Evolutionary conservation across 2,329 filamentous ascomycete species (phyloP), one percentile per base, ranked within the genome.

Genomic region (Allantophomopsis cytisporea): DNA sequence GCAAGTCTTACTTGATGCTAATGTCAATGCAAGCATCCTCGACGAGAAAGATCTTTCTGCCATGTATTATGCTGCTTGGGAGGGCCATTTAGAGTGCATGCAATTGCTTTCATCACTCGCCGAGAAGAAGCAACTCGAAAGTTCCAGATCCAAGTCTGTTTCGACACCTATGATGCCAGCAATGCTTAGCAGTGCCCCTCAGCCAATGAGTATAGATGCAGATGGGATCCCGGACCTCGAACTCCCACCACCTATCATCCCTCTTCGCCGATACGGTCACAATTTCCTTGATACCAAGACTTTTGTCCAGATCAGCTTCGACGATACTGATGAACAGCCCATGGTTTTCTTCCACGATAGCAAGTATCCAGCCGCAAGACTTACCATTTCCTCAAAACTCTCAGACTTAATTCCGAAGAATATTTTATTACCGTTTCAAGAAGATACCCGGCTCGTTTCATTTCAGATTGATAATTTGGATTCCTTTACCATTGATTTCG

Each of bases 271-370:
- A 51, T 98, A 98, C 52, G 91, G 91, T 13, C 91, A 98, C 64
- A 98, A 96, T 60, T 98, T 98, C 68, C 69, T 98, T 30, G 91
- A 98, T 54, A 94, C 86, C 21, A 98, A 96, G 64, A 94, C 88
- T 0, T 93, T 95, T 46, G 79, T 98, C 11, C 85, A 95, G 52
- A 82, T 98, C 47, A 85, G 73, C 50, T 96, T 98, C 52, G 85
- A 89, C 38, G 80, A 81, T 43, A 66, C 74, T 18, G 77, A 71
- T 37, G 71, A 91, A 37, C 72, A 72, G 41, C 83, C 91, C 0
- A 79, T 98, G 38, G 64, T 83, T n/a, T 98, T 98, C 62, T 95
- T 96, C 63, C 89, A 95, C 55, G 84, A 94, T 50, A 87, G 85
- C 55, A 94, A 95, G 57, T 94, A 98, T 53, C 91, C 91, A 14